Percentiles rank a stretch among this genome's conserved stretches.
Conservation (phyloP, 2,329 filamentous ascomycete species). For the Claviceps cyperi region DNA sequence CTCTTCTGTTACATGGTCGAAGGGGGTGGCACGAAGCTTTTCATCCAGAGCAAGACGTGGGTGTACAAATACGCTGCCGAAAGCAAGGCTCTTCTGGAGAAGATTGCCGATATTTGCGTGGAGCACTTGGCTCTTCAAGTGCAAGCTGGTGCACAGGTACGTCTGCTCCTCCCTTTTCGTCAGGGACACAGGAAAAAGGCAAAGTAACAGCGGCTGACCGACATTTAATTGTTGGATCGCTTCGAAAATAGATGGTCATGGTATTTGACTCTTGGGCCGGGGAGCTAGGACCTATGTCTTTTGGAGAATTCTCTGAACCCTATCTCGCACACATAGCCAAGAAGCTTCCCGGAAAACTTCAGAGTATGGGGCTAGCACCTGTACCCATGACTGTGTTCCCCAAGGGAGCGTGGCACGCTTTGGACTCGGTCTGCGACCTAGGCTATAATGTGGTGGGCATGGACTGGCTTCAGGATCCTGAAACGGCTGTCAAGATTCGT, state of each 20-base stretch:
- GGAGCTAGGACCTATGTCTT: constrained; percentile 72
- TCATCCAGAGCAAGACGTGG: constrained; percentile 91
- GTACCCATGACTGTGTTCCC: constrained; percentile 98
- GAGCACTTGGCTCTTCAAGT: constrained; percentile 91
- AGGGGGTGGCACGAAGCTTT: constrained; percentile 89
- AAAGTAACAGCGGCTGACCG: background rate
- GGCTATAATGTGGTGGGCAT: constrained; percentile 90
- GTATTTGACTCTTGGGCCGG: constrained; percentile 98
- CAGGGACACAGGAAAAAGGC: background rate
- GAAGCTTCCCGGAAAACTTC: constrained; percentile 60
- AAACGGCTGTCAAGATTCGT: constrained; percentile 67
- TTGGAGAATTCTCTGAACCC: constrained; percentile 73
- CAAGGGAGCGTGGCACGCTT: constrained; percentile 91
- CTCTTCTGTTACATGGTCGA: constrained; percentile 98
- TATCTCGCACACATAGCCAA: constrained; percentile 75
- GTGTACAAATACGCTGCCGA: constrained; percentile 77
- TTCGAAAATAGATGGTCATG: constrained; percentile 56
- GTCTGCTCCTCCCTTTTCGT: constrained; percentile 3
- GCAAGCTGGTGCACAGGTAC: constrained; percentile 75
- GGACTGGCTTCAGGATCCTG: constrained; percentile 88
- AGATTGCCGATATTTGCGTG: constrained; percentile 88
- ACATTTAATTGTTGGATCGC: no score
- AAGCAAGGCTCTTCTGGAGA: constrained; percentile 68
- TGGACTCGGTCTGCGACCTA: constrained; percentile 73
- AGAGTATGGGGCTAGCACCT: constrained; percentile 57